phyloP scores from a whole-genome alignment of 1,139 yeast species.

The Lodderomyces theae region DNA sequence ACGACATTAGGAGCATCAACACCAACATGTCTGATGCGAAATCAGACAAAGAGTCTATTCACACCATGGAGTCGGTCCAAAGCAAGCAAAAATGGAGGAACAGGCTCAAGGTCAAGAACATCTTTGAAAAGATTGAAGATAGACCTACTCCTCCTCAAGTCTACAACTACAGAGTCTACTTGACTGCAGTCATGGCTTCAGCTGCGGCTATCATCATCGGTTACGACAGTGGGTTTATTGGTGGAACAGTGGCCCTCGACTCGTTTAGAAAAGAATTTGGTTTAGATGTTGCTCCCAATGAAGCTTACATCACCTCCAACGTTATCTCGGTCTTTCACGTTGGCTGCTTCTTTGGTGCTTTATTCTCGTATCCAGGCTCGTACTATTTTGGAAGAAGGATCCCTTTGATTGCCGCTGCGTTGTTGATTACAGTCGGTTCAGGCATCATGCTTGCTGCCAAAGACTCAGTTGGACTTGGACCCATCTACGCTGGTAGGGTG shows the following conservation, averaged over 20 bases:
- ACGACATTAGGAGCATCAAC: not conserved
- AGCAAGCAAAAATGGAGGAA: not conserved
- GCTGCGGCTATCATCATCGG: slow-evolving; percentile 40
- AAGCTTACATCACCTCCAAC: slow-evolving; percentile 30
- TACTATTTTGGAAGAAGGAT: slow-evolving; percentile 37
- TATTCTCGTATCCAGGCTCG: slow-evolving; percentile 39
- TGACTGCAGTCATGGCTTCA: slow-evolving; percentile 40
- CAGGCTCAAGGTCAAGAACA: slow-evolving; percentile 20
- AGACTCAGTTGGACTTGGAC: slow-evolving; percentile 30
- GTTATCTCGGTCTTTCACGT: slow-evolving; percentile 45
- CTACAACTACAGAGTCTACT: slow-evolving; percentile 35
- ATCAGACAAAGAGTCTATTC: not conserved
- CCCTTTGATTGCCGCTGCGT: slow-evolving; percentile 34
- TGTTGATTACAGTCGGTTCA: slow-evolving; percentile 36
- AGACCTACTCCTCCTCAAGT: slow-evolving; percentile 40
- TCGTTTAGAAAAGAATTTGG: slow-evolving; percentile 38
- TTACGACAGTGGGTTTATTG: slow-evolving; percentile 45
- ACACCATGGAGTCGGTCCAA: not conserved
- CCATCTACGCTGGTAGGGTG: slow-evolving; percentile 43
- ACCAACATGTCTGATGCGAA: not conserved
- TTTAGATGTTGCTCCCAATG: slow-evolving; percentile 24
- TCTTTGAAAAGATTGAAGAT: slow-evolving; percentile 36
- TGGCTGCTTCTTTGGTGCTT: slow-evolving; percentile 45
- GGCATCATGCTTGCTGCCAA: slow-evolving; percentile 41
- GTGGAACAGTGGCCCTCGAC: slow-evolving; percentile 41